phyloP scores from a whole-genome alignment of 495 filamentous ascomycete genomes.

The Aspergillus baeticus region DNA sequence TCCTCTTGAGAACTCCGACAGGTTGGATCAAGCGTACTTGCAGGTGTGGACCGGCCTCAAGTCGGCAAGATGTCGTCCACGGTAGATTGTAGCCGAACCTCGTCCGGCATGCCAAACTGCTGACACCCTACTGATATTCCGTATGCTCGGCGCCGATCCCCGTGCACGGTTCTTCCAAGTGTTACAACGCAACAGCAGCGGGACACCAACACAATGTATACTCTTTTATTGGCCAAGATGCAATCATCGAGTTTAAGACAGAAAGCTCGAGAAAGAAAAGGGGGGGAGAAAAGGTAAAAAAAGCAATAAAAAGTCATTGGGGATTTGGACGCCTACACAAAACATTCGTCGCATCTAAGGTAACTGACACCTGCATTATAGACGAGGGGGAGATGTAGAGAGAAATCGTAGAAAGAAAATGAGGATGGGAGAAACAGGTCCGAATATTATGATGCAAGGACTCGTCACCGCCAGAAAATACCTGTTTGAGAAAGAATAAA shows the following conservation, averaged over 20 bases:
- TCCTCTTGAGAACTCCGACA: too few species aligned
- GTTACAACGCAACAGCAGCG: neutral
- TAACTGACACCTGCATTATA: conserved; percentile 22
- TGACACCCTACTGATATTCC: too few species aligned
- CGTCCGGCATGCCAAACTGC: too few species aligned
- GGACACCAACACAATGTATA: neutral
- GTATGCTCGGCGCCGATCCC: too few species aligned
- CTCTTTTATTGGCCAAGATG: conserved; percentile 9
- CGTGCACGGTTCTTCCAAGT: neutral
- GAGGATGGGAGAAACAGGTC: conserved; percentile 15
- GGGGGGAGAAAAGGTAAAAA: conserved; percentile 3
- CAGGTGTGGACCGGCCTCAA: too few species aligned
- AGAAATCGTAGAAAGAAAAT: conserved; percentile 2
- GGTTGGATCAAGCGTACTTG: too few species aligned
- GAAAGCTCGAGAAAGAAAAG: neutral
- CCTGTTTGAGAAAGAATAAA: conserved; percentile 9
- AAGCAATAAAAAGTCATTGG: conserved; percentile 6
- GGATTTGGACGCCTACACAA: conserved; percentile 21
- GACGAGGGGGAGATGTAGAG: too few species aligned
- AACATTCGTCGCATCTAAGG: conserved; percentile 25
- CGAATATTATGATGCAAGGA: conserved; percentile 22
- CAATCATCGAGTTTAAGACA: conserved; percentile 6
- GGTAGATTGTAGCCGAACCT: too few species aligned
- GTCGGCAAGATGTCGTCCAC: too few species aligned
- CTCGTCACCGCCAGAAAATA: conserved; percentile 12